Evolutionary conservation across 805 yeast genomes (phyloP).

Genomic region (Saturnispora mendoncae): DNA sequence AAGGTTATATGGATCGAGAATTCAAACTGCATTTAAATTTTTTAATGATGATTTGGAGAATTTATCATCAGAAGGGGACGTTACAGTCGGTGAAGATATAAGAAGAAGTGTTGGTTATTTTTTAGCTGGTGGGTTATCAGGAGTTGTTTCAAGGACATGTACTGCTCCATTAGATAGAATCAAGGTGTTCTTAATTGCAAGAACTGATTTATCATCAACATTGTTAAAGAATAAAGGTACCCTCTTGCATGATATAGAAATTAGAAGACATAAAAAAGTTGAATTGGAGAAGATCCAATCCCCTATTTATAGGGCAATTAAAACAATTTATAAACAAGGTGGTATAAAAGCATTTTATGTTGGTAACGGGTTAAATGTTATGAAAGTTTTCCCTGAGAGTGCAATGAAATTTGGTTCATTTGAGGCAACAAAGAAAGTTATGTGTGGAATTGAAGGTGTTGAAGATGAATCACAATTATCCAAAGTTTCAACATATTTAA

Average conservation of each 20-base stretch:
- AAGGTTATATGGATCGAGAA: constrained; percentile 63
- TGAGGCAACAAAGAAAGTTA: constrained; percentile 70
- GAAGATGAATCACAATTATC: constrained; percentile 63
- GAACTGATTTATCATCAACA: constrained; percentile 72
- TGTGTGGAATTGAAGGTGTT: constrained; percentile 71
- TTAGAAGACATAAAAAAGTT: constrained; percentile 34
- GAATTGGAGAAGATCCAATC: constrained; percentile 47
- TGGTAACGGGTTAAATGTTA: constrained; percentile 88
- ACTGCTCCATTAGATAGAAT: constrained; percentile 97
- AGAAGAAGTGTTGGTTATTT: constrained; percentile 84
- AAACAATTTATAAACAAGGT: constrained; percentile 76
- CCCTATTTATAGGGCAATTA: constrained; percentile 73
- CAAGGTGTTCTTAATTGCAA: constrained; percentile 87
- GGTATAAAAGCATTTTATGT: constrained; percentile 85
- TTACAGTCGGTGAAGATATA: constrained; percentile 69
- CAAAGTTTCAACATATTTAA: constrained; percentile 68
- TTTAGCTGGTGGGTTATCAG: constrained; percentile 90
- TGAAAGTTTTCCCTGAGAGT: constrained; percentile 93
- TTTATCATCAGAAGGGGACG: constrained; percentile 86
- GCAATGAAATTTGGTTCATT: constrained; percentile 97
- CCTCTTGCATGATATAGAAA: constrained; percentile 27
- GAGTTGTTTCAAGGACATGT: constrained; percentile 90
- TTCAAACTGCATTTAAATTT: constrained; percentile 71
- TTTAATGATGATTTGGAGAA: constrained; percentile 72
- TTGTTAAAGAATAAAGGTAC: constrained; percentile 47